These are phyloP conservation scores for bread wheat (Triticum aestivum) DNA, from an alignment of 176 grass and related monocot genomes.

Conservation along the genomic window IWGSC_CS_RefSeq_v2.1 NC_057804.1:599206867-599207366, in stretches of 20 bases:
- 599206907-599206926: conserved; percentile 37
- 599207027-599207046: conserved; percentile 94
- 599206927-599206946: conserved; percentile 1
- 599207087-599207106: conserved; percentile 80
- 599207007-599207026: conserved; percentile 63
- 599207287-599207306: background rate
- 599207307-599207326: background rate
- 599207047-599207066: conserved; percentile 75
- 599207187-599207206: background rate
- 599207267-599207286: background rate
- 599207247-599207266: background rate
- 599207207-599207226: conserved; percentile 22
- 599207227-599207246: conserved; percentile 34
- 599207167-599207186: background rate
- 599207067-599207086: conserved; percentile 86
- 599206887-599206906: conserved; percentile 36
- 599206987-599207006: conserved; percentile 88
- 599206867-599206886: conserved; percentile 59
- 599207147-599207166: conserved; percentile 56
- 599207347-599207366: conserved; percentile 18
- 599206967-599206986: conserved; percentile 67
- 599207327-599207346: conserved; percentile 7
- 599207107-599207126: conserved; percentile 63
- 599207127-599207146: conserved; percentile 85
- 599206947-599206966: conserved; percentile 29